Conservation (phyloP, 2,329 filamentous ascomycete genomes). For the Raffaelea arxii region DNA sequence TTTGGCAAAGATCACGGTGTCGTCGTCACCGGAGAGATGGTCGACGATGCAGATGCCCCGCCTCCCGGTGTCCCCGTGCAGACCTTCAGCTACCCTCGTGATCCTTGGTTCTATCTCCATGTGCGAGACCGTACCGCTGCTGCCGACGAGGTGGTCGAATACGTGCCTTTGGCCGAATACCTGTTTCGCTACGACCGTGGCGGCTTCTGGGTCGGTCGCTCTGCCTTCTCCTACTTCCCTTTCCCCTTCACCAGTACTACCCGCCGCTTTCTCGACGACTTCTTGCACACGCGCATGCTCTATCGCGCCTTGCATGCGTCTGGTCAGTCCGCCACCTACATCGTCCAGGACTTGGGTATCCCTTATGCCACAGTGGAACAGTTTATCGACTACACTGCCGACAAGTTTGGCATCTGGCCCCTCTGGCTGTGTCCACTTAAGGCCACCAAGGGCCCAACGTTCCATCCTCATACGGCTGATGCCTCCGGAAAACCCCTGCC, state of each 20-base stretch:
- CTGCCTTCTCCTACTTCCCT: slow-evolving; percentile 58
- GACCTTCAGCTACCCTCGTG: slow-evolving; percentile 46
- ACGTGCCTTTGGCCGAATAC: slow-evolving; percentile 61
- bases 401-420: slow-evolving; percentile 45
- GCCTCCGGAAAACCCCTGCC: neutral
- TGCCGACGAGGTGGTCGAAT: slow-evolving; percentile 28
- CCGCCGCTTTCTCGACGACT: slow-evolving; percentile 62
- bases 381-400: slow-evolving; percentile 46
- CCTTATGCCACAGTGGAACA: slow-evolving; percentile 40
- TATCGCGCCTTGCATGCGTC: slow-evolving; percentile 63
- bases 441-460: slow-evolving; percentile 35
- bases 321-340: slow-evolving; percentile 52
- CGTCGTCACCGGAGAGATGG: slow-evolving; percentile 55
- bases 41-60: slow-evolving; percentile 36
- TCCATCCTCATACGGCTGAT: slow-evolving; percentile 35
- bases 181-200: slow-evolving; percentile 69
- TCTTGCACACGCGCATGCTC: slow-evolving; percentile 63
- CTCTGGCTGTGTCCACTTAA: slow-evolving; percentile 50
- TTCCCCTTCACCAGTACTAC: slow-evolving; percentile 55
- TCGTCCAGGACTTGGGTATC: slow-evolving; percentile 58
- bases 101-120: slow-evolving; percentile 73
- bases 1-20: slow-evolving; percentile 53
- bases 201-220: slow-evolving; percentile 62
- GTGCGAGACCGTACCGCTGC: slow-evolving; percentile 37
- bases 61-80: slow-evolving; percentile 31